Evolutionary conservation across 306 rosid species (phyloP).

Genomic region (Trifolium fragiferum): DNA sequence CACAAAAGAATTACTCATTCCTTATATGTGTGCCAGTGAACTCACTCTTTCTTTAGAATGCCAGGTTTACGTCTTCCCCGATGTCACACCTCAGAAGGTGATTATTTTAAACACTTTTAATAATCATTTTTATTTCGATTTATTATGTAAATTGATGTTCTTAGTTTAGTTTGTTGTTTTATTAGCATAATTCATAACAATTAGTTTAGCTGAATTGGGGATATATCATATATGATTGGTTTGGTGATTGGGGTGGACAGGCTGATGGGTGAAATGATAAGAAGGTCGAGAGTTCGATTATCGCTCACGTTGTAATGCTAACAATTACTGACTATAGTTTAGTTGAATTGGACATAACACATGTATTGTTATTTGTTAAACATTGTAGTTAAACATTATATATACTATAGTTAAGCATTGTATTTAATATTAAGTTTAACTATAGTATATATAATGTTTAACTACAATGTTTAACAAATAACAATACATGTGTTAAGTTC

Average conservation of each 20-base stretch:
- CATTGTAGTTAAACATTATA: too few species aligned
- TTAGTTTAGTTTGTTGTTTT: conserved; percentile 10
- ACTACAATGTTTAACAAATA: too few species aligned
- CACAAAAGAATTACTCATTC: too few species aligned
- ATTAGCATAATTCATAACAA: background rate
- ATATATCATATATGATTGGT: too few species aligned
- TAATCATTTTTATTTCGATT: background rate
- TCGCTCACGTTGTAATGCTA: too few species aligned
- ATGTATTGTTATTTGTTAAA: background rate
- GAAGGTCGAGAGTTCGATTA: too few species aligned
- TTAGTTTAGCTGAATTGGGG: background rate
- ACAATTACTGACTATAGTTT: background rate
- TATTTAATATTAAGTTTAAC: too few species aligned
- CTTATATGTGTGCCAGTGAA: too few species aligned
- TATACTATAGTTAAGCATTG: too few species aligned
- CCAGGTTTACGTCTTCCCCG: conserved; percentile 92
- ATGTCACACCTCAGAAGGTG: conserved; percentile 91
- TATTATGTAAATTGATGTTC: conserved; percentile 6
- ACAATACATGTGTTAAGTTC: background rate
- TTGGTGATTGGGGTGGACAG: too few species aligned
- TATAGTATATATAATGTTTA: too few species aligned
- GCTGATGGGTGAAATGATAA: too few species aligned
- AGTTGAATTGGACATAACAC: background rate
- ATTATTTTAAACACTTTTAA: background rate
- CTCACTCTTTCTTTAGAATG: conserved; percentile 98